Conservation (phyloP, 148 eudicot species). For the Chenopodium quinoa region DNA sequence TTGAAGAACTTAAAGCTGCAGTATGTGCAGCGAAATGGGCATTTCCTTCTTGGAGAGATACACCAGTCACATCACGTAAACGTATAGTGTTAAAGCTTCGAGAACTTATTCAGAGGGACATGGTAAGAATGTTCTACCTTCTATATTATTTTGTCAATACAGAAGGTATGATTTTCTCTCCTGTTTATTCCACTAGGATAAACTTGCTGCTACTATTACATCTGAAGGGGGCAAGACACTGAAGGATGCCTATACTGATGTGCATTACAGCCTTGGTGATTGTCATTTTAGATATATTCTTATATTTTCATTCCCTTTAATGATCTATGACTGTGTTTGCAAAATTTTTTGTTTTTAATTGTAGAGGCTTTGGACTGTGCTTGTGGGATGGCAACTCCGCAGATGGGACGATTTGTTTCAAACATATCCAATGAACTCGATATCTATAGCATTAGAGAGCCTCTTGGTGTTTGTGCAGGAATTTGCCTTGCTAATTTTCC, state of each 20-base stretch:
- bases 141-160: not conserved
- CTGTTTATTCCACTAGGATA: constrained; percentile 43
- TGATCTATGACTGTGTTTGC: not conserved
- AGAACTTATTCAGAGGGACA: constrained; percentile 65
- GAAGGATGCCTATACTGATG: constrained; percentile 56
- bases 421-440: constrained; percentile 56
- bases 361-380: constrained; percentile 68
- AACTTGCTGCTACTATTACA: constrained; percentile 50
- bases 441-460: constrained; percentile 63
- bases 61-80: constrained; percentile 50
- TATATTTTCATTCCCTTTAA: not conserved
- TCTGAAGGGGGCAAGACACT: constrained; percentile 69
- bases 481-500: constrained; percentile 61
- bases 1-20: constrained; percentile 62
- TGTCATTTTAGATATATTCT: not conserved
- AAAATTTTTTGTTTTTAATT: constrained; percentile 15
- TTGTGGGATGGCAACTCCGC: constrained; percentile 57
- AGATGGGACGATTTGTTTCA: constrained; percentile 54
- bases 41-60: constrained; percentile 58
- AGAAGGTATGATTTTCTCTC: not conserved
- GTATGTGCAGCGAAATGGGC: constrained; percentile 70
- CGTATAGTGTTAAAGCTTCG: constrained; percentile 57
- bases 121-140: constrained; percentile 34
- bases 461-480: constrained; percentile 86
- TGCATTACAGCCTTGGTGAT: constrained; percentile 38